These are phyloP conservation scores for Clonostachys chloroleuca DNA, from an alignment of 2,329 filamentous ascomycete species.

Conservation along the genomic window DNA sequence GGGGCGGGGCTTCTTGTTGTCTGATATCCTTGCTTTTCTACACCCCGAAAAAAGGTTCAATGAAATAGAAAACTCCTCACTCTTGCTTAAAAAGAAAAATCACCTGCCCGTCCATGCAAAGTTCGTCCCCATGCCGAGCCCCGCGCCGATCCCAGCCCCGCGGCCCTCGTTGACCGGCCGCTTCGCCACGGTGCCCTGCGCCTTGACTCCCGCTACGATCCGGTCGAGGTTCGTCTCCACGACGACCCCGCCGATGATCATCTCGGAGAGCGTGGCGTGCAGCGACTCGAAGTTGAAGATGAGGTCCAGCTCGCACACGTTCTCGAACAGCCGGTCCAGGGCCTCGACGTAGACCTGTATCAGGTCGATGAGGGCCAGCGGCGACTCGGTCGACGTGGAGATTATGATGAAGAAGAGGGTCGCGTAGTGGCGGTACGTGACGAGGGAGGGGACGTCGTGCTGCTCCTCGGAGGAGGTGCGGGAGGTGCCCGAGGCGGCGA, in stretches of 20 bases:
- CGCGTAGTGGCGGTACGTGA: conserved; percentile 97
- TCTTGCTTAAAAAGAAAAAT: conserved; percentile 4
- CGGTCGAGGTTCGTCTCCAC: conserved; percentile 87
- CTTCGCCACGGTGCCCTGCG: conserved; percentile 74
- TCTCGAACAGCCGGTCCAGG: conserved; percentile 91
- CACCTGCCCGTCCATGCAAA: conserved; percentile 48
- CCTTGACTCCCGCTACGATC: conserved; percentile 79
- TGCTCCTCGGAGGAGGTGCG: conserved; percentile 62
- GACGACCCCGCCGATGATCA: conserved; percentile 93
- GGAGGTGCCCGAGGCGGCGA: conserved; percentile 58
- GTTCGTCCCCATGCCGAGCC: conserved; percentile 51
- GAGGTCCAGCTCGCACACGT: conserved; percentile 95
- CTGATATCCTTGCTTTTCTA: conserved; percentile 1
- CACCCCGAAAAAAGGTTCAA: too few relatives aligned
- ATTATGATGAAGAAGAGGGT: conserved; percentile 99
- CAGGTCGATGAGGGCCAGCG: conserved; percentile 88
- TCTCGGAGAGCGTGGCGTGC: conserved; percentile 85
- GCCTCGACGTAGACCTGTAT: conserved; percentile 98
- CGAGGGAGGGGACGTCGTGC: conserved; percentile 88
- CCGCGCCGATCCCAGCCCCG: conserved; percentile 36
- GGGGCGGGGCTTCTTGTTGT: neutral
- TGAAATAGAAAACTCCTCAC: too few relatives aligned
- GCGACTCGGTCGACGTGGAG: conserved; percentile 91
- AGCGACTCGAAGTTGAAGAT: conserved; percentile 99
- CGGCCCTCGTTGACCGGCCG: conserved; percentile 70